These are phyloP conservation scores for Starmerella gropengiesseri DNA, from an alignment of 805 yeast species.

Conservation along the genomic window DNA sequence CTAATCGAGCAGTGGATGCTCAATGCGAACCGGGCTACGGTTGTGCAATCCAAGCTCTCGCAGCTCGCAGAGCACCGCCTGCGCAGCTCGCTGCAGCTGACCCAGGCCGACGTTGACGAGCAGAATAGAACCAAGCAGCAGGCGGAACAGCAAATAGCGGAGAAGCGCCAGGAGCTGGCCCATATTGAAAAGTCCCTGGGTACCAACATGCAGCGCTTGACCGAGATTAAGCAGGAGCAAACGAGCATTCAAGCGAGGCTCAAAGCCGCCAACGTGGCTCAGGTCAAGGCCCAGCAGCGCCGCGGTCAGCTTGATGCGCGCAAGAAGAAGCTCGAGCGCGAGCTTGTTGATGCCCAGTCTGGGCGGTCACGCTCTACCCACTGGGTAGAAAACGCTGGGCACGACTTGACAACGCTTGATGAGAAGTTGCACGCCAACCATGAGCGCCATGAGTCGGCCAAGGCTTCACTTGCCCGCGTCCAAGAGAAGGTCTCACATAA, in stretches of 20 bases:
- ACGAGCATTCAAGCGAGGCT: constrained; percentile 26
- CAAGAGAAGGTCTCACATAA: constrained; percentile 58
- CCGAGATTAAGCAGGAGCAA: constrained; percentile 26
- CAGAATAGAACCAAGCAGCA: constrained; percentile 33
- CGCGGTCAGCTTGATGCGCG: constrained; percentile 53
- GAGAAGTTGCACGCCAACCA: constrained; percentile 37
- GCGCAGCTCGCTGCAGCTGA: neutral
- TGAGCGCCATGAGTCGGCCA: constrained; percentile 36
- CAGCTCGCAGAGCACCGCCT: constrained; percentile 32
- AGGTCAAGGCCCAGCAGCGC: constrained; percentile 66
- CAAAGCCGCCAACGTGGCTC: constrained; percentile 41
- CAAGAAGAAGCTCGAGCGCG: constrained; percentile 18
- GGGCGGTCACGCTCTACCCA: constrained; percentile 30
- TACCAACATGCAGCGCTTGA: constrained; percentile 1
- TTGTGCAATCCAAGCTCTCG: constrained; percentile 43
- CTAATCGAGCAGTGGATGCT: constrained; percentile 57
- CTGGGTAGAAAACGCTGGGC: constrained; percentile 34
- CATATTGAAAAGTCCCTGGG: neutral
- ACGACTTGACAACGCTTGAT: constrained; percentile 31
- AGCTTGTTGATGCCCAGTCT: constrained; percentile 33
- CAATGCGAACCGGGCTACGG: constrained; percentile 49
- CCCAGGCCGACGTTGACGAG: constrained; percentile 20
- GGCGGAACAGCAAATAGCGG: constrained; percentile 22
- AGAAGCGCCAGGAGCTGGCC: constrained; percentile 18
- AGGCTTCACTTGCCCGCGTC: constrained; percentile 45